Conservation (phyloP, 148 eudicot species). For the Talinum fruticosum region DNA sequence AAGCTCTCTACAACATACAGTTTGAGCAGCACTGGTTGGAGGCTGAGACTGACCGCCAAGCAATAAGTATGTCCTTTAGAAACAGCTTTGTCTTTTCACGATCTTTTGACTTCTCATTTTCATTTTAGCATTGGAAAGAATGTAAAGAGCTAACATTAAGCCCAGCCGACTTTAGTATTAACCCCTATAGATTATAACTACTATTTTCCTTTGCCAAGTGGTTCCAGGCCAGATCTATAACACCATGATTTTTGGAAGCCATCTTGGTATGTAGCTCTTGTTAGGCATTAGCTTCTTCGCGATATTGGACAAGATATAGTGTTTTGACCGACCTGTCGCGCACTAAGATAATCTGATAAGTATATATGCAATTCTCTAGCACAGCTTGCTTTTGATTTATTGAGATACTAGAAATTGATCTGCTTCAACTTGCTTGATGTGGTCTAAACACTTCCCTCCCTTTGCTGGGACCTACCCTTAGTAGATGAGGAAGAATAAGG, state of each 20-base stretch:
- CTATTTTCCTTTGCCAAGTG: neutral
- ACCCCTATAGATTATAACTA: neutral
- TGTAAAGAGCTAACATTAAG: neutral
- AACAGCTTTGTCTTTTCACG: neutral
- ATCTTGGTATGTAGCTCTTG: neutral
- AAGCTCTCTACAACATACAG: conserved; percentile 75
- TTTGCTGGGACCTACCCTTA: no score
- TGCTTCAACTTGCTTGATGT: neutral
- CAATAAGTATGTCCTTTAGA: conserved; percentile 41
- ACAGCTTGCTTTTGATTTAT: neutral
- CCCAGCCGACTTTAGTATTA: neutral
- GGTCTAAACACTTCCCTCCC: neutral
- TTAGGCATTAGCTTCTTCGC: neutral
- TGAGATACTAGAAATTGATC: neutral
- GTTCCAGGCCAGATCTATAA: neutral
- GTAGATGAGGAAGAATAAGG: no score
- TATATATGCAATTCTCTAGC: neutral
- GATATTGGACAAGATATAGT: neutral
- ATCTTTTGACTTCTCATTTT: neutral
- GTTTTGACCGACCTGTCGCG: neutral
- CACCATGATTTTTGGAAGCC: neutral
- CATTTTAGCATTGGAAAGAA: neutral
- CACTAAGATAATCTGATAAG: neutral
- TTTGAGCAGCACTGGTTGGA: conserved; percentile 90
- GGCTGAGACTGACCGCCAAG: conserved; percentile 83